Evolutionary conservation across 2,329 filamentous ascomycete genomes (phyloP).

Genomic region (Fusarium sp.): DNA sequence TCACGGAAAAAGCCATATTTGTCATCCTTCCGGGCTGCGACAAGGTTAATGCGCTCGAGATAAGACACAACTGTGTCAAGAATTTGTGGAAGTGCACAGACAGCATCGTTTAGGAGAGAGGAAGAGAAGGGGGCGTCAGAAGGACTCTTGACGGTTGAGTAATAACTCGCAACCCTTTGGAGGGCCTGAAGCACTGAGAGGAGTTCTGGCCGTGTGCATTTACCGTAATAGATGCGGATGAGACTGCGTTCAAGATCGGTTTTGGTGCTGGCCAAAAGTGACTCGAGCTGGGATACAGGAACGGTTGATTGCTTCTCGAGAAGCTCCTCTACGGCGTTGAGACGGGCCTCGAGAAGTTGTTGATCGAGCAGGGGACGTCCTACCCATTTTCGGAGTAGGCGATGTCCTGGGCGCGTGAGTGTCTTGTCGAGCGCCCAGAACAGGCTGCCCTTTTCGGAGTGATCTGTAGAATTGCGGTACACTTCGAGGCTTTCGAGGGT

Average conservation of each 20-base stretch:
- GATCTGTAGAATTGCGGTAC: conserved; percentile 92
- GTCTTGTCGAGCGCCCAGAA: conserved; percentile 97
- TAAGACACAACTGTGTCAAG: conserved; percentile 75
- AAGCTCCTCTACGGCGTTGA: conserved; percentile 87
- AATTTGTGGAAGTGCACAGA: conserved; percentile 80
- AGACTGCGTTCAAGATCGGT: conserved; percentile 91
- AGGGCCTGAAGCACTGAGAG: conserved; percentile 85
- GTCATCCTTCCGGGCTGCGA: conserved; percentile 85
- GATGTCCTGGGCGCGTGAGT: conserved; percentile 85
- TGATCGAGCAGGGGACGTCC: conserved; percentile 87
- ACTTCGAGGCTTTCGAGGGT: conserved; percentile 94
- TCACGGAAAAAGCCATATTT: conserved; percentile 95
- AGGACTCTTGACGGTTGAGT: conserved; percentile 69
- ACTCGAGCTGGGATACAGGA: conserved; percentile 76
- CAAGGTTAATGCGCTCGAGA: conserved; percentile 84
- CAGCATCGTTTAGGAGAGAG: conserved; percentile 71
- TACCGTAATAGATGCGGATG: conserved; percentile 96
- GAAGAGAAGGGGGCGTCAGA: conserved; percentile 78
- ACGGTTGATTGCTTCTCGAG: conserved; percentile 71
- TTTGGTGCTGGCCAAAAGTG: conserved; percentile 74
- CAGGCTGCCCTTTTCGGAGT: conserved; percentile 83
- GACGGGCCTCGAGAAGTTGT: conserved; percentile 75
- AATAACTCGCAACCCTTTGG: conserved; percentile 82
- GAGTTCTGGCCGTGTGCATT: conserved; percentile 89
- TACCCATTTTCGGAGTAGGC: conserved; percentile 92